Conservation (phyloP, 176 grass and related monocot species). For the Leersia perrieri region DNA sequence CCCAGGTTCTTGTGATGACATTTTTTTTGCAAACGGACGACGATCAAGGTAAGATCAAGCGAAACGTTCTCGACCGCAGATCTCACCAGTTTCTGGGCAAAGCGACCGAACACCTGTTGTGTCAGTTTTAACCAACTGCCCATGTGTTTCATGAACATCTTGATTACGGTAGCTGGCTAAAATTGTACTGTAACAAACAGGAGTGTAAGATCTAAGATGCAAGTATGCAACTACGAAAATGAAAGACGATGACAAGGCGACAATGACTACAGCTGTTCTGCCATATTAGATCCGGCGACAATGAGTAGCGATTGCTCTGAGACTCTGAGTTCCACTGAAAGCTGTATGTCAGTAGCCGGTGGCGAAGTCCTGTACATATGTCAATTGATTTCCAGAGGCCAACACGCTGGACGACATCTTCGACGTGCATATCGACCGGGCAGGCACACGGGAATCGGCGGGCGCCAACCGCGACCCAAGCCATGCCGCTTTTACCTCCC, state of each 20-base stretch:
- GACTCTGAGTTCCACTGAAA: not conserved
- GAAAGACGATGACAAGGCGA: not conserved
- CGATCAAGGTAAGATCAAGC: constrained; percentile 8
- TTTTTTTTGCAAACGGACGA: not conserved
- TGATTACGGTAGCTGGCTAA: not conserved
- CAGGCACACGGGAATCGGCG: constrained; percentile 32
- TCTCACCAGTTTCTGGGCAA: not conserved
- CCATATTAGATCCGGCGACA: not conserved
- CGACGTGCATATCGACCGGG: not conserved
- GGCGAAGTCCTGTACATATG: not conserved
- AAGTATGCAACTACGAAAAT: not conserved
- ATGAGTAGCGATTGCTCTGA: too few species aligned
- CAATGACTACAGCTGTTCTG: not conserved
- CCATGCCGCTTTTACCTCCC: constrained; percentile 22
- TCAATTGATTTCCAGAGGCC: not conserved
- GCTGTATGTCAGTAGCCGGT: not conserved
- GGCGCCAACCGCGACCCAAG: constrained; percentile 31
- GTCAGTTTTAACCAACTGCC: not conserved
- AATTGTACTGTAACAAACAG: not conserved
- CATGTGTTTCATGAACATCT: not conserved
- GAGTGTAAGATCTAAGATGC: not conserved
- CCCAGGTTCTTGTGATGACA: not conserved
- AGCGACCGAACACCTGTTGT: not conserved
- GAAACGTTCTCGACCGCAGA: not conserved
- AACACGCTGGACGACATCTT: not conserved